Percentiles rank a stretch among this genome's conserved stretches.
phyloP scores from a whole-genome alignment of 1,139 yeast genomes.

The Kodamaea anthophila region DNA sequence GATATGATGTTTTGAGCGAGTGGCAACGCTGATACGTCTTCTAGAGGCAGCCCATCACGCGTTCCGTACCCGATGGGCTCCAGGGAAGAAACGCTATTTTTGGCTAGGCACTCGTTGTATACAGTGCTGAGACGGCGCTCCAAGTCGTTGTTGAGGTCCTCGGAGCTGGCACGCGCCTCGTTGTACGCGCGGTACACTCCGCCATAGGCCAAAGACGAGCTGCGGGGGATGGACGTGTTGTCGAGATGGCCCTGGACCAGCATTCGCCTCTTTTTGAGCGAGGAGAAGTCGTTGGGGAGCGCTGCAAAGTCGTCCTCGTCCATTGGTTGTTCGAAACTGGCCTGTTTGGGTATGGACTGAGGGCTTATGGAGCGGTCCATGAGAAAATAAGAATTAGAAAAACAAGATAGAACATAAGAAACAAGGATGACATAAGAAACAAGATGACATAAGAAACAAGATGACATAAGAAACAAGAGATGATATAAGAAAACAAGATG shows the following conservation, averaged over 20 bases:
- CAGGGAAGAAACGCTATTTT: conserved; percentile 8
- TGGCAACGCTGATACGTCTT: conserved; percentile 3
- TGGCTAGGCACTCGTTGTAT: conserved; percentile 16
- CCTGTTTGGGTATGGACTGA: neutral
- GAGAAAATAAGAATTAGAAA: too few species aligned
- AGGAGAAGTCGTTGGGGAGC: conserved; percentile 18
- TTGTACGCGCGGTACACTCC: conserved; percentile 24
- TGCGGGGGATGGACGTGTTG: conserved; percentile 23
- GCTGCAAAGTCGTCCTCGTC: too few species aligned
- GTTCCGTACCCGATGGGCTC: conserved; percentile 1
- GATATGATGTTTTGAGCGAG: conserved; percentile 5
- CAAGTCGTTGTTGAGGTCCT: conserved; percentile 22
- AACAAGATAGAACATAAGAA: too few species aligned
- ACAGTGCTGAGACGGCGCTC: conserved; percentile 28
- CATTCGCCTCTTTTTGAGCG: conserved; percentile 26
- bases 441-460: too few species aligned
- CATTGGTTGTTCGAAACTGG: too few species aligned
- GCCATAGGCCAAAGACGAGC: conserved; percentile 15
- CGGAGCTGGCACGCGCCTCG: conserved; percentile 19
- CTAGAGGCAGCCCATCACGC: conserved; percentile 11
- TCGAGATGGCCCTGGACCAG: conserved; percentile 21
- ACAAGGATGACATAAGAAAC: too few species aligned
- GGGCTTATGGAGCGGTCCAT: too few species aligned
- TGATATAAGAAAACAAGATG: too few species aligned
- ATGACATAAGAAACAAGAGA: too few species aligned